Conservation (phyloP, 2,329 filamentous ascomycete species). For the Exophiala sideris region DNA sequence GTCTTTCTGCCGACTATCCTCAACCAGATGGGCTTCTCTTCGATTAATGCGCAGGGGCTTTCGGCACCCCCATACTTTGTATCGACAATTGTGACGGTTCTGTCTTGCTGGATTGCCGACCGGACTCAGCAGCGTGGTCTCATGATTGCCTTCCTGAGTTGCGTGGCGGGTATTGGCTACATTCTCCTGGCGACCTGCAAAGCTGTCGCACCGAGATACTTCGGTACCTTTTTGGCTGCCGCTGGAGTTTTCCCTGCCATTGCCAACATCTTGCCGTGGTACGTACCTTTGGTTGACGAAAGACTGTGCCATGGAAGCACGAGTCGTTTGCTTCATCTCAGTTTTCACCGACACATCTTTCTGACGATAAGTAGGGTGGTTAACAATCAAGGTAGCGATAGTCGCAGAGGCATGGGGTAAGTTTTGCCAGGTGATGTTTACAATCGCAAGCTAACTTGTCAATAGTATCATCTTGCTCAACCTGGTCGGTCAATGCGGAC, state of each 20-base stretch:
- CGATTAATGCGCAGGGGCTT: slow-evolving; percentile 66
- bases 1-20: slow-evolving; percentile 65
- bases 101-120: slow-evolving; percentile 64
- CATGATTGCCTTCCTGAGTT: slow-evolving; percentile 55
- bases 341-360: no score
- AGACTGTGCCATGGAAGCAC: no score
- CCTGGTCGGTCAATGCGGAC: slow-evolving; percentile 74
- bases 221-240: slow-evolving; percentile 54
- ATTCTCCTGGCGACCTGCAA: slow-evolving; percentile 59
- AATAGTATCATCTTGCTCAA: slow-evolving; percentile 70
- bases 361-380: no score
- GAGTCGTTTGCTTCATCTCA: no score
- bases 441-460: not conserved
- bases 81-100: slow-evolving; percentile 61
- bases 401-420: slow-evolving; percentile 22
- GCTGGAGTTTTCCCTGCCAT: slow-evolving; percentile 65
- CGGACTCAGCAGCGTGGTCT: slow-evolving; percentile 61
- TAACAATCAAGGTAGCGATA: slow-evolving; percentile 32
- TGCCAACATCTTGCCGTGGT: slow-evolving; percentile 68
- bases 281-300: no score
- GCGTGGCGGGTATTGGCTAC: slow-evolving; percentile 61
- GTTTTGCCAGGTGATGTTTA: not conserved
- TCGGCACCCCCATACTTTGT: slow-evolving; percentile 69
- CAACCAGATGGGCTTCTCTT: slow-evolving; percentile 64
- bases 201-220: slow-evolving; percentile 50